phyloP scores from a whole-genome alignment of 768 basidiomycete species.

The Hypholoma fasciculare region DNA sequence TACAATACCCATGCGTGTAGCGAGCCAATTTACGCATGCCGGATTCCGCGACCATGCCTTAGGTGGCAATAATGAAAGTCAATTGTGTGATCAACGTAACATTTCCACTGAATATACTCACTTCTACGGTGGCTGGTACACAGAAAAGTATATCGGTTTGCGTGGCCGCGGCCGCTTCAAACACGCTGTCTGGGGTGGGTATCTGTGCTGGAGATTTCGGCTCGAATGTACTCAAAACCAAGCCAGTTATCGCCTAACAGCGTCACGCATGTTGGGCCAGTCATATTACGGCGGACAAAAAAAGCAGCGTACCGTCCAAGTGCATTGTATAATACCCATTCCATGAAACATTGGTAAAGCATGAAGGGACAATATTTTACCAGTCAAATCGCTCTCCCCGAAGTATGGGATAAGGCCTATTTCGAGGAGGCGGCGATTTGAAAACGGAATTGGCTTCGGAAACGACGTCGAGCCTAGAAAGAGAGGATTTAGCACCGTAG shows the following conservation, averaged over 20 bases:
- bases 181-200: constrained; percentile 1
- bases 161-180: background rate
- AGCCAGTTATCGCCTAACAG: background rate
- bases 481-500: background rate
- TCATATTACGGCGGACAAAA: background rate
- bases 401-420: background rate
- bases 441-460: constrained; percentile 8
- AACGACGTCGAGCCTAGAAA: background rate
- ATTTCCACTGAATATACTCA: background rate
- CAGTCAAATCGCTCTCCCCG: constrained; percentile 9
- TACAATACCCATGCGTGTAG: constrained; percentile 5
- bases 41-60: constrained; percentile 9
- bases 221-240: constrained; percentile 6
- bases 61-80: no score
- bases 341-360: constrained; percentile 8
- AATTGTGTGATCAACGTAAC: no score
- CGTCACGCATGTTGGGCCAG: no score
- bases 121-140: constrained; percentile 7
- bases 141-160: constrained; percentile 2
- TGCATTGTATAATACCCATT: constrained; percentile 2
- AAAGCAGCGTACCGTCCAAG: constrained; percentile 2
- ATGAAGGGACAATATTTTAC: constrained; percentile 8
- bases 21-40: constrained; percentile 6
- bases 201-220: constrained; percentile 7
- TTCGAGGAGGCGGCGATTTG: background rate